Evolutionary conservation across 192 early-diverging fungal genomes (phyloP), one percentile per base, ranked within the genome.

Genomic region (Backusella morwellensis): DNA sequence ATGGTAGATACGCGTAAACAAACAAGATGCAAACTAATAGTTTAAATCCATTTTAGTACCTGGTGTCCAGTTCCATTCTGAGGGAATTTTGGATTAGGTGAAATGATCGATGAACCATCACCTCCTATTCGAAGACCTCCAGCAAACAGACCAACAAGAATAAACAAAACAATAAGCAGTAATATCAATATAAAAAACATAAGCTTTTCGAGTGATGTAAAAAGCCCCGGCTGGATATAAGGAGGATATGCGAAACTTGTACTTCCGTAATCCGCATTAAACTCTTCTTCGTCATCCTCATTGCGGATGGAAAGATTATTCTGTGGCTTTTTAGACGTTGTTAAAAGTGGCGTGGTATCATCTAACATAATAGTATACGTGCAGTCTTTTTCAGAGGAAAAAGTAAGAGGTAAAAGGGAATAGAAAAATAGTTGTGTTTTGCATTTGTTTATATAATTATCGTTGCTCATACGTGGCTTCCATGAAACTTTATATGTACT

Each of bases 141-240:
- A 12, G 76, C 80, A 77, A 78, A 81, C 23, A 81, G n/a, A 1
- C 80, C 80, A 36, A 68, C 72, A 67, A 81, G 77, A 23, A 81
- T 77, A 66, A 56, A 81, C 38, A 77, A 14, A 17, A 78, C 35
- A 68, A 82, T 76, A 0, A 82, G 59, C 15, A 78, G 29, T 3
- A 78, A 38, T 8, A 70, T 35, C 34, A 73, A 66, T 2, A 72
- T 66, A 78, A 82, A 81, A 32, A 81, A 81, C 76, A 81, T 68
- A 50, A 81, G 72, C 41, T 81, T 81, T 54, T 81, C 80, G 19
- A 81, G 69, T 8, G 76, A 77, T n/a, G 77, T 75, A 50, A 78
- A 82, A 63, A 78, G 77, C 26, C 76, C 80, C 3, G 80, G 80
- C 26, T 77, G 80, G 9, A 78, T 32, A 21, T 76, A 81, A 29